phyloP scores from a whole-genome alignment of 202 grass and related monocot species.

The Setaria italica region DNA sequence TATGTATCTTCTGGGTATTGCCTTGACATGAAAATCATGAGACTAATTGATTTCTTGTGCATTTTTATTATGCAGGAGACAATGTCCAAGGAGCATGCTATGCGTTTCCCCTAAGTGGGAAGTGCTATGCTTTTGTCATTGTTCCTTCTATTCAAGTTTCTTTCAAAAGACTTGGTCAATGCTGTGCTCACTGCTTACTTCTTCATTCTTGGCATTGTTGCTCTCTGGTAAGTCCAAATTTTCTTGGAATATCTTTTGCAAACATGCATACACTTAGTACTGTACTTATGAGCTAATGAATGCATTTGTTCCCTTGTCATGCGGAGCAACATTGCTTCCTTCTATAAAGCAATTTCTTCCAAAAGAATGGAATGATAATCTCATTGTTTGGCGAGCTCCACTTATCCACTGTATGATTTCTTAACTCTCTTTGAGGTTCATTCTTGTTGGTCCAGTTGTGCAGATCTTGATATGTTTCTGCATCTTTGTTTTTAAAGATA shows the following conservation, averaged over 20 bases:
- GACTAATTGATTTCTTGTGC: slow-evolving; percentile 7
- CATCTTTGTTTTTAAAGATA: neutral
- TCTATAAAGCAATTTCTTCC: slow-evolving; percentile 78
- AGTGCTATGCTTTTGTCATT: slow-evolving; percentile 95
- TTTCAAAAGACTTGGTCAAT: slow-evolving; percentile 94
- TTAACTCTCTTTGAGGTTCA: neutral
- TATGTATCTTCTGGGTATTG: slow-evolving; percentile 5
- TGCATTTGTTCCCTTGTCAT: neutral
- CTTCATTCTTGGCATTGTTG: slow-evolving; percentile 90
- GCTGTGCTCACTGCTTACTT: slow-evolving; percentile 87
- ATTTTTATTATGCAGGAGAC: slow-evolving; percentile 74
- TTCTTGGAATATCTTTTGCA: neutral
- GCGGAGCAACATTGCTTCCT: slow-evolving; percentile 84
- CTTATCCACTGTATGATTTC: slow-evolving; percentile 71
- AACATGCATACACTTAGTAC: neutral
- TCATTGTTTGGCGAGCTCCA: slow-evolving; percentile 67
- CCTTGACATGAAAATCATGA: neutral
- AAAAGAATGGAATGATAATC: slow-evolving; percentile 73
- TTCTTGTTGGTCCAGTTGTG: neutral
- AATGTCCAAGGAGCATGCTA: slow-evolving; percentile 97
- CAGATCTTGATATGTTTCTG: slow-evolving; percentile 2
- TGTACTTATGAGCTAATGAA: neutral
- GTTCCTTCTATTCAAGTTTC: slow-evolving; percentile 92
- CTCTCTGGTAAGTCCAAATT: slow-evolving; percentile 66
- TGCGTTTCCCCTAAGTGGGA: slow-evolving; percentile 91